Evolutionary conservation across 306 rosid genomes (phyloP).

Genomic region (Cicer arietinum): DNA sequence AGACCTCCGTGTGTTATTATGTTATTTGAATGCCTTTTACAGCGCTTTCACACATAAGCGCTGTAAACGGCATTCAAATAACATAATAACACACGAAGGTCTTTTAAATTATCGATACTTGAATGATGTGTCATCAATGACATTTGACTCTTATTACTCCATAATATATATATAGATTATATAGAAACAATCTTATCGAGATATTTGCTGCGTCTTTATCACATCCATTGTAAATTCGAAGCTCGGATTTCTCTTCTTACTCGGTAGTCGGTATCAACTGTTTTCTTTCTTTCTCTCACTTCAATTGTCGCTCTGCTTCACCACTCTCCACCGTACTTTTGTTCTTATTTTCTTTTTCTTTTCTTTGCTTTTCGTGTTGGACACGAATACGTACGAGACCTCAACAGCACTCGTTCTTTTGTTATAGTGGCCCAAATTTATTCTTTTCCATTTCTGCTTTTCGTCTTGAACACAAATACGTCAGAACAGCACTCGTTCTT

Average conservation of each 20-base stretch:
- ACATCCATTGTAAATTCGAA: slow-evolving; percentile 66
- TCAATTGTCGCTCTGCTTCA: slow-evolving; percentile 6
- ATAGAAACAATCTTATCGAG: no score
- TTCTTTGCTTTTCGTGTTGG: slow-evolving; percentile 14
- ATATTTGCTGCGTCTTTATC: slow-evolving; percentile 80
- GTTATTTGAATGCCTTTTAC: no score
- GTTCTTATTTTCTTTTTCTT: neutral
- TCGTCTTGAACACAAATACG: neutral
- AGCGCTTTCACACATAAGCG: no score
- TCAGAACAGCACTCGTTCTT: no score
- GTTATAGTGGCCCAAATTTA: neutral
- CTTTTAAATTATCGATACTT: no score
- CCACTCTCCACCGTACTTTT: neutral
- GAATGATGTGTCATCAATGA: no score
- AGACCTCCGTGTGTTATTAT: no score
- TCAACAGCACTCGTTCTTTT: neutral
- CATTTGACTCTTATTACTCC: no score
- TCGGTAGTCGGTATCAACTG: no score
- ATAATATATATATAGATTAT: no score
- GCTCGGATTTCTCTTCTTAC: neutral
- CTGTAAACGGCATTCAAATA: no score
- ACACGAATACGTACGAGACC: slow-evolving; percentile 14
- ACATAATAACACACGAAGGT: no score
- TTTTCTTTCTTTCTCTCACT: neutral
- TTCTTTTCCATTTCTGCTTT: neutral